A percentile compares a stretch with the other conserved stretches of the same genome.
Conservation (phyloP, 2,329 filamentous ascomycete species). For the Chaetomium olivaceum region DNA sequence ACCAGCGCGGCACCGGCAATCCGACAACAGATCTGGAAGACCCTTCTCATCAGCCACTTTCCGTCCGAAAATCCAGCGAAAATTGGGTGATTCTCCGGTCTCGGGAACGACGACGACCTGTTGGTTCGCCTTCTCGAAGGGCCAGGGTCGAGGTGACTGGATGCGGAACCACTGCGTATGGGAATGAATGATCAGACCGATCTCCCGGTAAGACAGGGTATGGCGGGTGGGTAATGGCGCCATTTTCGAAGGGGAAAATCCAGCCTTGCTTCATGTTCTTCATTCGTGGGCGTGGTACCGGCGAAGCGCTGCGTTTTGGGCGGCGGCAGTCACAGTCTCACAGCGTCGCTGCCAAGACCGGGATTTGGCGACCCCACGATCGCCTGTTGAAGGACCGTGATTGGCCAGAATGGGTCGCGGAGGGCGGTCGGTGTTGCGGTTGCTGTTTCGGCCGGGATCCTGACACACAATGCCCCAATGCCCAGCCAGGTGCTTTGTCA, state of each 20-base stretch:
- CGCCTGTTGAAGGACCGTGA: background rate
- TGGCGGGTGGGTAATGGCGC: slow-evolving; percentile 40
- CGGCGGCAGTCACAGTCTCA: slow-evolving; percentile 12
- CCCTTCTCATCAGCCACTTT: background rate
- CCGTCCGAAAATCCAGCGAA: background rate
- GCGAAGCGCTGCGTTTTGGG: slow-evolving; percentile 9
- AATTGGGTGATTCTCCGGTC: background rate
- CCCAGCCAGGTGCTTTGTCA: background rate
- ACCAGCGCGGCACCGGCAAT: background rate
- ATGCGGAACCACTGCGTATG: background rate
- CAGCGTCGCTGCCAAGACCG: slow-evolving; percentile 18
- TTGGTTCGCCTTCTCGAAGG: background rate
- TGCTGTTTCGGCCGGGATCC: slow-evolving; percentile 34
- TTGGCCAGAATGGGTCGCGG: slow-evolving; percentile 22
- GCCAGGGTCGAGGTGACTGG: background rate
- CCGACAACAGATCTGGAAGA: background rate
- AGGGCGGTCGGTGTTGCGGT: slow-evolving; percentile 27
- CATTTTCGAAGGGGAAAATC: slow-evolving; percentile 32
- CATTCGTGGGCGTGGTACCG: background rate
- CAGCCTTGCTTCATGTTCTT: slow-evolving; percentile 24
- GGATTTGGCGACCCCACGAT: slow-evolving; percentile 8
- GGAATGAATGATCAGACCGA: slow-evolving; percentile 32
- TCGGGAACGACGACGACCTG: background rate
- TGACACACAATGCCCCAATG: slow-evolving; percentile 28
- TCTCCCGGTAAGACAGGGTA: slow-evolving; percentile 29